Evolutionary conservation across 1,284 basidiomycete genomes (phyloP).

Genomic region (Thecaphora thlaspeos): DNA sequence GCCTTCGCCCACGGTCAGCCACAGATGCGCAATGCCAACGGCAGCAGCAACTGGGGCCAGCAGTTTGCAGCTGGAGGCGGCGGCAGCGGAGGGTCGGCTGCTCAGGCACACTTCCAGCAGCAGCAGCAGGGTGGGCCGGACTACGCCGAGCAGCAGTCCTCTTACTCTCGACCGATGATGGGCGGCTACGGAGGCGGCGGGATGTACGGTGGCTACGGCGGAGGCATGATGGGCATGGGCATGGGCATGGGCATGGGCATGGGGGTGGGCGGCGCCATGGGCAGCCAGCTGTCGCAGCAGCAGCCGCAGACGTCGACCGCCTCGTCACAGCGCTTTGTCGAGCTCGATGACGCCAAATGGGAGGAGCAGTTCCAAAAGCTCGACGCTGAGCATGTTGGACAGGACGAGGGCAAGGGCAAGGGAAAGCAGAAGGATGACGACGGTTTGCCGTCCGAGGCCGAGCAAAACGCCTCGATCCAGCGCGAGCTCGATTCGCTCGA

Average conservation of each 20-base stretch:
- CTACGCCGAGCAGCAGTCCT: background rate
- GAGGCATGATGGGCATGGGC: constrained; percentile 28
- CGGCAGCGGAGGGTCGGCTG: too few species aligned
- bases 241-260: constrained; percentile 30
- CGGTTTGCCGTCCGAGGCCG: constrained; percentile 35
- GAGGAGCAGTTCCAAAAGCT: constrained; percentile 53
- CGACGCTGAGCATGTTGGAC: constrained; percentile 38
- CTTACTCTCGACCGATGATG: constrained; percentile 31
- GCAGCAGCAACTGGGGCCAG: constrained; percentile 41
- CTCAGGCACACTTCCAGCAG: too few species aligned
- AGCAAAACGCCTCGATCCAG: constrained; percentile 43
- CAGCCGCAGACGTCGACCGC: constrained; percentile 11
- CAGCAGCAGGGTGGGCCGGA: too few species aligned
- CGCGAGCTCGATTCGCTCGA: constrained; percentile 50
- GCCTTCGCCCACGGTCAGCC: constrained; percentile 22
- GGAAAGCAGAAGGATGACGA: constrained; percentile 46
- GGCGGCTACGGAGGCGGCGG: constrained; percentile 28
- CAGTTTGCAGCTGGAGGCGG: constrained; percentile 19
- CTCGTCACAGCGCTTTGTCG: constrained; percentile 31
- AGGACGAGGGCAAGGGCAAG: constrained; percentile 35
- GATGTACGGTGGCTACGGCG: constrained; percentile 17
- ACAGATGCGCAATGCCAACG: too few species aligned
- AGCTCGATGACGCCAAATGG: constrained; percentile 51
- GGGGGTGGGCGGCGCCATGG: constrained; percentile 20
- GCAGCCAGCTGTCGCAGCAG: constrained; percentile 15